phyloP scores from a whole-genome alignment of 257 asterid species.

The Fraxinus cuspidata region DNA sequence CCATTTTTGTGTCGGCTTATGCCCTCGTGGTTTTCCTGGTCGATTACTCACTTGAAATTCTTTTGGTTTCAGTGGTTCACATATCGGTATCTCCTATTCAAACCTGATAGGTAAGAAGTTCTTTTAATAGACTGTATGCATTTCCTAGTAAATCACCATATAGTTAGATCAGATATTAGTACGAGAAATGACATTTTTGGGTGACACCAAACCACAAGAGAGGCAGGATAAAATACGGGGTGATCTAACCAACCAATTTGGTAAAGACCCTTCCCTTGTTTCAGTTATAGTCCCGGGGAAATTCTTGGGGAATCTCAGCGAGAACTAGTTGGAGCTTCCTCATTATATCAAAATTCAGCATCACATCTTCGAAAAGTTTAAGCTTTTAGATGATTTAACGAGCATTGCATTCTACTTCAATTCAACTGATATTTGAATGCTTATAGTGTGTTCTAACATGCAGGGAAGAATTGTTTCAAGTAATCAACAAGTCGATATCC shows the following conservation, averaged over 20 bases:
- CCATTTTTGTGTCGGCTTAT: constrained; percentile 5
- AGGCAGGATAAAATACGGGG: neutral
- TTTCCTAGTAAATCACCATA: neutral
- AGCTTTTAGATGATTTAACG: too few species aligned
- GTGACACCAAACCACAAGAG: neutral
- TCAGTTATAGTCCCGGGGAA: neutral
- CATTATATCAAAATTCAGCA: neutral
- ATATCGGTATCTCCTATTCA: constrained; percentile 87
- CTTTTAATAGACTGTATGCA: neutral
- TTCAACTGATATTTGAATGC: neutral
- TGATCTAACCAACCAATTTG: neutral
- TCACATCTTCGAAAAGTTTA: neutral
- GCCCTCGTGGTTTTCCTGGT: constrained; percentile 12
- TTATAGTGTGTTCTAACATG: neutral
- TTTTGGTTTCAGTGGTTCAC: constrained; percentile 76
- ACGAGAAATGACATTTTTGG: neutral
- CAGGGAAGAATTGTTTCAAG: constrained; percentile 67
- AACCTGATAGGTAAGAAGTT: constrained; percentile 74
- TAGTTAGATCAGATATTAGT: neutral
- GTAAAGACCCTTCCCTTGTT: neutral
- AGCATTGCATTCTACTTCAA: neutral
- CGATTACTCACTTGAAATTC: constrained; percentile 23
- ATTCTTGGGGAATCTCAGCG: neutral
- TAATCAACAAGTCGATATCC: constrained; percentile 56
- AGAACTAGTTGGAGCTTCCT: neutral